Percentiles rank a stretch among this genome's conserved stretches.
Conservation (phyloP, 306 rosid genomes). For the Mimosa pudica region DNA sequence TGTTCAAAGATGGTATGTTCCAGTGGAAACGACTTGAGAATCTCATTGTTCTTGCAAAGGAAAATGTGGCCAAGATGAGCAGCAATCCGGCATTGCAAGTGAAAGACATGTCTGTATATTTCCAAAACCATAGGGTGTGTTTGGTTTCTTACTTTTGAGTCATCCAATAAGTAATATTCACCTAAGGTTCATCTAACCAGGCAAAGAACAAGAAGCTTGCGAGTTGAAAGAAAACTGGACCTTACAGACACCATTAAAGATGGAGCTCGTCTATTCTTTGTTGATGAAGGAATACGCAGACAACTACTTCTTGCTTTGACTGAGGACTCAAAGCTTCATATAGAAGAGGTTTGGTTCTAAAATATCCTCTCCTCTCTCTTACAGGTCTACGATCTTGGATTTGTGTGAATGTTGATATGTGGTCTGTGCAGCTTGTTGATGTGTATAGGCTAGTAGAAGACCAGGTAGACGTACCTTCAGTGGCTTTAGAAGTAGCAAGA, state of each 20-base stretch:
- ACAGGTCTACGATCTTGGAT: slow-evolving; percentile 12
- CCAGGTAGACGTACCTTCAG: slow-evolving; percentile 79
- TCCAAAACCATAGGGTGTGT: slow-evolving; percentile 12
- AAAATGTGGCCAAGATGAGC: slow-evolving; percentile 94
- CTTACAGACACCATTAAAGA: slow-evolving; percentile 96
- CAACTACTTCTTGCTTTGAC: slow-evolving; percentile 96
- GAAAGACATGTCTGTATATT: slow-evolving; percentile 60
- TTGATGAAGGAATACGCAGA: slow-evolving; percentile 89
- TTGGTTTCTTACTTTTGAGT: slow-evolving; percentile 32
- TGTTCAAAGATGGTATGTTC: slow-evolving; percentile 91
- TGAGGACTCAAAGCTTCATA: slow-evolving; percentile 94
- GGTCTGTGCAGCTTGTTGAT: slow-evolving; percentile 76
- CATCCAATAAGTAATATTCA: slow-evolving; percentile 35
- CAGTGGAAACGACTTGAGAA: slow-evolving; percentile 99
- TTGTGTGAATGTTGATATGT: slow-evolving; percentile 37
- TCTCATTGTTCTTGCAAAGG: slow-evolving; percentile 93
- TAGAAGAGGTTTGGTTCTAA: slow-evolving; percentile 73
- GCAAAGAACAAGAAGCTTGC: slow-evolving; percentile 53
- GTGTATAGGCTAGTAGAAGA: slow-evolving; percentile 90
- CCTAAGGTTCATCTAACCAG: slow-evolving; percentile 44
- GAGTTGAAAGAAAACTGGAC: slow-evolving; percentile 69
- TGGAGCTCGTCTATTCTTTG: slow-evolving; percentile 88
- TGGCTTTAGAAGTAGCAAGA: slow-evolving; percentile 87
- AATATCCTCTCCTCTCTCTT: slow-evolving; percentile 21
- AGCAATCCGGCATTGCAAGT: slow-evolving; percentile 87